A percentile compares a stretch with the other conserved stretches of the same genome.
Conservation (phyloP, 2,329 filamentous ascomycete genomes). For the Ilyonectria mors-panacis region DNA sequence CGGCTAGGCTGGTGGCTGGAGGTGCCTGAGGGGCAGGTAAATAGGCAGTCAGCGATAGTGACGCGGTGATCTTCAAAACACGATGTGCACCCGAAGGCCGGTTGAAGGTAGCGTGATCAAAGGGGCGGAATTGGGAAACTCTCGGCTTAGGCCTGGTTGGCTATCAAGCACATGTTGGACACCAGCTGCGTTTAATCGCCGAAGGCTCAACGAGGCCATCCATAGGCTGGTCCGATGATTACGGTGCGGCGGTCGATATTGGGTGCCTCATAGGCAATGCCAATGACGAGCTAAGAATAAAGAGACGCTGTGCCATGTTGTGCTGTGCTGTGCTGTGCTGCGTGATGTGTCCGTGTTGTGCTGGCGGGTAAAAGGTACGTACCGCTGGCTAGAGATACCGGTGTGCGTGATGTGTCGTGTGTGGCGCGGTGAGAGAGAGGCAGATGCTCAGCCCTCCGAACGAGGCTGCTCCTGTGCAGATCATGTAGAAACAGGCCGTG, state of each 20-base stretch:
- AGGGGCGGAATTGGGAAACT: background rate
- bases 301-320: background rate
- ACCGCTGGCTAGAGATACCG: constrained; percentile 5
- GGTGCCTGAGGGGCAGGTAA: background rate
- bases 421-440: constrained; percentile 23
- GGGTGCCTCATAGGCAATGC: background rate
- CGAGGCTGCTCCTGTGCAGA: constrained; percentile 16
- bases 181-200: constrained; percentile 8
- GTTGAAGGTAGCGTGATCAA: constrained; percentile 1
- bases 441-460: constrained; percentile 23
- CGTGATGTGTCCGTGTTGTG: constrained; percentile 14
- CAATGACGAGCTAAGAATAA: constrained; percentile 7
- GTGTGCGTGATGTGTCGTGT: constrained; percentile 26
- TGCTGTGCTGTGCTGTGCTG: constrained; percentile 4
- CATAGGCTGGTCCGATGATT: constrained; percentile 6
- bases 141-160: constrained; percentile 16
- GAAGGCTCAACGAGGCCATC: background rate
- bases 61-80: constrained; percentile 18
- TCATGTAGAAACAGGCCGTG: background rate
- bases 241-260: constrained; percentile 11
- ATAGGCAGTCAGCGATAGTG: background rate
- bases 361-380: constrained; percentile 22
- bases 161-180: constrained; percentile 3
- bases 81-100: constrained; percentile 5
- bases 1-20: constrained; percentile 5